phyloP scores from a whole-genome alignment of 1,284 basidiomycete genomes.

The Marasmius tenuissimus region DNA sequence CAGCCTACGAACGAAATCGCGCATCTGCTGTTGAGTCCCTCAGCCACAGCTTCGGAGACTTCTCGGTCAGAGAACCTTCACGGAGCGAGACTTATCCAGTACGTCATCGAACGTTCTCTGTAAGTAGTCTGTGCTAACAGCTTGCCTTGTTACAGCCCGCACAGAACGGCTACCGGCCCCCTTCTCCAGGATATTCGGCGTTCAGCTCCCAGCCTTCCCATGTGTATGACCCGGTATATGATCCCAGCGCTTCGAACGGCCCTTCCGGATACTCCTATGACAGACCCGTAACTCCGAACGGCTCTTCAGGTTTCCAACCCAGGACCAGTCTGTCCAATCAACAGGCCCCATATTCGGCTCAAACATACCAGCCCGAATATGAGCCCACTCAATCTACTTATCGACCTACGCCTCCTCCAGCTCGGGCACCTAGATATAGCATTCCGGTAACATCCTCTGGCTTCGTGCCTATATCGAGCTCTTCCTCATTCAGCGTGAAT shows the following conservation, averaged over 20 bases:
- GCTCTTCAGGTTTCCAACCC: constrained; percentile 29
- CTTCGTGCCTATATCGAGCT: constrained; percentile 50
- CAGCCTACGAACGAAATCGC: constrained; percentile 59
- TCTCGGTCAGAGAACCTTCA: constrained; percentile 50
- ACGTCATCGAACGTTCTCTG: constrained; percentile 24
- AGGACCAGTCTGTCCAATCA: constrained; percentile 29
- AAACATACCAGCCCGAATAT: constrained; percentile 54
- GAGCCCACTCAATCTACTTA: constrained; percentile 40
- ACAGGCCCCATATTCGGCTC: constrained; percentile 27
- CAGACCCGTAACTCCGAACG: constrained; percentile 33
- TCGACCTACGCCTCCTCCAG: constrained; percentile 33
- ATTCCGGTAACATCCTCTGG: constrained; percentile 67
- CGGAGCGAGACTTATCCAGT: constrained; percentile 68
- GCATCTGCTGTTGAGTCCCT: constrained; percentile 49
- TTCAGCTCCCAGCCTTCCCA: constrained; percentile 26
- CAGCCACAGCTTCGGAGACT: constrained; percentile 63
- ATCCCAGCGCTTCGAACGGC: constrained; percentile 10
- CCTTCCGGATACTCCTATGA: constrained; percentile 30
- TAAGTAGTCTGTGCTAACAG: constrained; percentile 5
- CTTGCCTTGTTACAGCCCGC: constrained; percentile 26
- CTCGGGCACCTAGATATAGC: constrained; percentile 62
- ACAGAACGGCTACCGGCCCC: constrained; percentile 38
- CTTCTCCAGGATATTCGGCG: constrained; percentile 35
- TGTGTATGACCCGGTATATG: constrained; percentile 21
- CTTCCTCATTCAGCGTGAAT: constrained; percentile 30